Conservation (phyloP, 2,329 filamentous ascomycete species). For the Colletotrichum lini region DNA sequence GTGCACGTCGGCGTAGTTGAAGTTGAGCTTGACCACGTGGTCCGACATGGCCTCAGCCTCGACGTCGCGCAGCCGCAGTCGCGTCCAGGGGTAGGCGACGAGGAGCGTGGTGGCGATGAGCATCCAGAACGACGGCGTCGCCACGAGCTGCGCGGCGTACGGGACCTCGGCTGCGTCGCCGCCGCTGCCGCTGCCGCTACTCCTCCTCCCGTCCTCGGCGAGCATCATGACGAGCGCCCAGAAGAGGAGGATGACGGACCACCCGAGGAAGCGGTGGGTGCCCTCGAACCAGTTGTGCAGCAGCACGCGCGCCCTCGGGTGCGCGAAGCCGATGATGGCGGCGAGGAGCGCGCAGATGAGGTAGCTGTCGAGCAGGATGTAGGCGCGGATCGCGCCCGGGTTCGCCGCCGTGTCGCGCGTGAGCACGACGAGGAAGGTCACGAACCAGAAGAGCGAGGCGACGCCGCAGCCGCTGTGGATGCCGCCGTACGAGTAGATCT, state of each 20-base stretch:
- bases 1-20: constrained; percentile 73
- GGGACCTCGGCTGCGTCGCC: constrained; percentile 42
- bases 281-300: constrained; percentile 80
- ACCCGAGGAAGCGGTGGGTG: constrained; percentile 81
- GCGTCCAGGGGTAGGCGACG: constrained; percentile 80
- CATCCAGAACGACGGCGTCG: constrained; percentile 74
- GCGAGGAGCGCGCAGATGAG: constrained; percentile 71
- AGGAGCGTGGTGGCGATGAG: constrained; percentile 74
- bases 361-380: constrained; percentile 64
- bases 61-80: constrained; percentile 77
- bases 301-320: constrained; percentile 73
- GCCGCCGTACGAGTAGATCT: constrained; percentile 68
- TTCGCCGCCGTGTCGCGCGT: constrained; percentile 43
- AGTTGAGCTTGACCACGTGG: constrained; percentile 80
- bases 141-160: constrained; percentile 55
- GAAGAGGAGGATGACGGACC: constrained; percentile 75
- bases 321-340: constrained; percentile 73
- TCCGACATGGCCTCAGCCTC: constrained; percentile 76
- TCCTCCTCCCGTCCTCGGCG: constrained; percentile 54
- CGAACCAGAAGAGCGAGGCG: constrained; percentile 64
- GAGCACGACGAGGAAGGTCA: constrained; percentile 56
- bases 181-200: constrained; percentile 47
- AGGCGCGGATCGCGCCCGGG: constrained; percentile 58
- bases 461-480: constrained; percentile 66
- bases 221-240: constrained; percentile 71